Conservation (phyloP, 495 filamentous ascomycete genomes). For the Umbilicaria muhlenbergii region DNA sequence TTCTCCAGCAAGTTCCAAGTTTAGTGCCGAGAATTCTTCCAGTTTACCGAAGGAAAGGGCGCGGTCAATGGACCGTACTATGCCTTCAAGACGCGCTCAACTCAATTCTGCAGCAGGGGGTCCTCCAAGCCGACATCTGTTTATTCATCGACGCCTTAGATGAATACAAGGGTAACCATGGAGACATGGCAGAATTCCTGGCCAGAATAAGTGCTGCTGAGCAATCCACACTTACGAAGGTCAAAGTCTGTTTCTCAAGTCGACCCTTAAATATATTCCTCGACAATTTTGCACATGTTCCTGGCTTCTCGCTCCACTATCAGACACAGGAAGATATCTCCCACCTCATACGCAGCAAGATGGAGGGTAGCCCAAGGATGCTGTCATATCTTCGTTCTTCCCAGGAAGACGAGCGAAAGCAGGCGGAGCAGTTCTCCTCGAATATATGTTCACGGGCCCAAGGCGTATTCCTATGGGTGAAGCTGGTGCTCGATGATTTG, state of each 20-base stretch:
- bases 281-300: not conserved
- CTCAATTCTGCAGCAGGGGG: not conserved
- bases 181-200: not conserved
- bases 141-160: not conserved
- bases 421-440: not conserved
- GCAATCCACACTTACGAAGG: too few relatives aligned
- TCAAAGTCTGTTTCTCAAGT: too few relatives aligned
- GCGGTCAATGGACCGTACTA: not conserved
- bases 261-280: not conserved
- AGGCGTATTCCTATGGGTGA: not conserved
- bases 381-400: not conserved
- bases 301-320: not conserved
- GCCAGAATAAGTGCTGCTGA: too few relatives aligned
- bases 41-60: not conserved
- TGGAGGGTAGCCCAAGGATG: too few relatives aligned
- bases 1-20: not conserved
- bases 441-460: not conserved
- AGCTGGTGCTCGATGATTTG: not conserved
- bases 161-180: not conserved
- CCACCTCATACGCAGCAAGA: too few relatives aligned
- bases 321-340: not conserved
- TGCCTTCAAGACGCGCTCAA: not conserved
- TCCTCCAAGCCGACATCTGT: not conserved
- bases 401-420: not conserved
- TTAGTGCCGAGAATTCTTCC: not conserved